Evolutionary conservation across 805 yeast species (phyloP).

Genomic region (Myxozyma neotropica): DNA sequence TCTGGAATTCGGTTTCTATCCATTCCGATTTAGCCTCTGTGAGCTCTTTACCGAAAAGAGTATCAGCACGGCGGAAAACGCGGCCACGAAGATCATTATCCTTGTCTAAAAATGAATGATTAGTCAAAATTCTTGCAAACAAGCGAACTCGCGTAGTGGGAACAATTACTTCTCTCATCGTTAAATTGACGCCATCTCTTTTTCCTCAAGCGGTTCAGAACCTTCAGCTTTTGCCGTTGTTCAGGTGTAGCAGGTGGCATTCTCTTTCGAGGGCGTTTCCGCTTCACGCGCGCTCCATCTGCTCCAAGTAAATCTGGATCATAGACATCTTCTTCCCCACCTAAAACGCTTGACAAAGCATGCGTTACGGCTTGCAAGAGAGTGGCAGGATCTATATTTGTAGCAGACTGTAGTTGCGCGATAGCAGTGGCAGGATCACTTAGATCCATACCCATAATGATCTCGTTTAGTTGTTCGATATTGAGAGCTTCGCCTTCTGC

Average conservation of each 20-base stretch:
- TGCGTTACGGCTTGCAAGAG: constrained; percentile 31
- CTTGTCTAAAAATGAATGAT: constrained; percentile 48
- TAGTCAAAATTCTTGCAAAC: neutral
- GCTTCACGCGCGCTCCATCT: neutral
- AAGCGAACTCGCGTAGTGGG: neutral
- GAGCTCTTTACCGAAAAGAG: constrained; percentile 63
- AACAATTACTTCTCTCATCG: constrained; percentile 55
- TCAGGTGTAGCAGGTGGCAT: constrained; percentile 37
- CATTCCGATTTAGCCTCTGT: constrained; percentile 59
- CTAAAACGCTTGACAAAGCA: constrained; percentile 22
- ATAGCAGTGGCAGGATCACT: constrained; percentile 31
- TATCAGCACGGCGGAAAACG: constrained; percentile 69
- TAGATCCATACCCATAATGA: constrained; percentile 29
- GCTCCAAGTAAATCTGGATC: constrained; percentile 8
- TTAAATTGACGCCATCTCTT: constrained; percentile 84
- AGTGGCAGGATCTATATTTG: constrained; percentile 29
- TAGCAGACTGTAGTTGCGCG: constrained; percentile 27
- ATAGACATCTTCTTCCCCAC: constrained; percentile 21
- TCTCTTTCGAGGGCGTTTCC: constrained; percentile 3
- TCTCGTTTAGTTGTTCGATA: constrained; percentile 23
- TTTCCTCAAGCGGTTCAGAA: constrained; percentile 75
- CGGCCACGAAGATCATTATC: constrained; percentile 85
- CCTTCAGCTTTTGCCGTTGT: constrained; percentile 58
- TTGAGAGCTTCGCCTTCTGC: constrained; percentile 6
- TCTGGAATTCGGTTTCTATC: constrained; percentile 73